phyloP scores from a whole-genome alignment of 164 flowering plant genomes.

The Piper longum region DNA sequence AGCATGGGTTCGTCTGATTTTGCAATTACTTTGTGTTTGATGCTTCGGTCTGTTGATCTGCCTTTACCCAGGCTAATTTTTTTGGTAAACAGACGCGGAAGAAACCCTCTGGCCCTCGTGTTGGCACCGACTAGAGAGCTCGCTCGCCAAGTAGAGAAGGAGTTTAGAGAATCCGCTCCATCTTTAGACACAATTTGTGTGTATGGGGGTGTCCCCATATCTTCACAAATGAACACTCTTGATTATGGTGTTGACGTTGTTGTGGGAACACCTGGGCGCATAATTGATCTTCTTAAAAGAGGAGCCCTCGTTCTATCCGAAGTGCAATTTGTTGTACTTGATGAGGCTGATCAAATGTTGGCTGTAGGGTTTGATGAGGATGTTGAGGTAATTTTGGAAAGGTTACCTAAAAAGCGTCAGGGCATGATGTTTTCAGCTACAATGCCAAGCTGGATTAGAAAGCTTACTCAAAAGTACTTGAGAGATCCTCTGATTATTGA shows the following conservation, averaged over 20 bases:
- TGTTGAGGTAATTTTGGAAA: slow-evolving; percentile 18
- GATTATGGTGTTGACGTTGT: slow-evolving; percentile 19
- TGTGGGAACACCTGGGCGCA: slow-evolving; percentile 27
- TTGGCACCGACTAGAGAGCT: slow-evolving; percentile 25
- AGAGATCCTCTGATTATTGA: slow-evolving; percentile 18
- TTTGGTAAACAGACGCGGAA: slow-evolving; percentile 9
- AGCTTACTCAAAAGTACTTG: slow-evolving; percentile 19
- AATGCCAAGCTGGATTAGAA: slow-evolving; percentile 24
- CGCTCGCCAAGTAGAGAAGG: slow-evolving; percentile 25
- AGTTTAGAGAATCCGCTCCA: slow-evolving; percentile 26
- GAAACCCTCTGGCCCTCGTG: slow-evolving; percentile 17
- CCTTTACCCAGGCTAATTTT: not conserved
- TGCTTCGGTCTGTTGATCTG: not conserved
- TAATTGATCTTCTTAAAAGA: slow-evolving; percentile 24
- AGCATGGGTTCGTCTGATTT: slow-evolving; percentile 10
- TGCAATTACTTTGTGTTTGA: not conserved
- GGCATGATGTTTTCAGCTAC: slow-evolving; percentile 27
- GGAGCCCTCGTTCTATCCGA: slow-evolving; percentile 21
- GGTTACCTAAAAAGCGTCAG: slow-evolving; percentile 19
- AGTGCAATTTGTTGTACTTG: slow-evolving; percentile 24
- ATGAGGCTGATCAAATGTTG: slow-evolving; percentile 30
- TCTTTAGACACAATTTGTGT: slow-evolving; percentile 18
- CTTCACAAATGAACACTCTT: slow-evolving; percentile 14
- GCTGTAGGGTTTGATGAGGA: slow-evolving; percentile 24
- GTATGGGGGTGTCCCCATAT: slow-evolving; percentile 22